Evolutionary conservation across 495 filamentous ascomycete species (phyloP).

Genomic region (Xylaria longipes): DNA sequence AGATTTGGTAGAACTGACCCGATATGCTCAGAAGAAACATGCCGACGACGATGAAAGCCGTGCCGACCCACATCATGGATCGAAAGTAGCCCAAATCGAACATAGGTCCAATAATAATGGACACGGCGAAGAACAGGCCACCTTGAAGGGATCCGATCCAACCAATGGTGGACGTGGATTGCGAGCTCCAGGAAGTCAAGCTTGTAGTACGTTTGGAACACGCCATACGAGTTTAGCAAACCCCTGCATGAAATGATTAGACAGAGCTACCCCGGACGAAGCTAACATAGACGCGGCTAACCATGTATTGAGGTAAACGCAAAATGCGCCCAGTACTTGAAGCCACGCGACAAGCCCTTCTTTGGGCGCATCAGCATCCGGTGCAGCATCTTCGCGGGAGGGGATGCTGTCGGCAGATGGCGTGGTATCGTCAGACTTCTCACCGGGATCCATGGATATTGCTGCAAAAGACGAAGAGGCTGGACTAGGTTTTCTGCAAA

Average conservation of each 20-base stretch:
- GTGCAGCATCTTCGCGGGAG: constrained; percentile 6
- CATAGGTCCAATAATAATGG: constrained; percentile 57
- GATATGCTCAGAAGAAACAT: constrained; percentile 30
- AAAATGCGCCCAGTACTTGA: constrained; percentile 61
- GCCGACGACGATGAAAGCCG: constrained; percentile 26
- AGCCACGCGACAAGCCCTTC: constrained; percentile 55
- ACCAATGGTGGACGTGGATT: constrained; percentile 53
- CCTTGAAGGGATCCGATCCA: constrained; percentile 62
- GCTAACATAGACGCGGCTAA: constrained; percentile 33
- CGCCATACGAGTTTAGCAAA: constrained; percentile 71
- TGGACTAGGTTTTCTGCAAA: neutral
- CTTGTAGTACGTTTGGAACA: constrained; percentile 75
- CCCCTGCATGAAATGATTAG: constrained; percentile 51
- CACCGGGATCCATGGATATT: neutral
- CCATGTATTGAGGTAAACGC: constrained; percentile 68
- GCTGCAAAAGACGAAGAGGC: neutral
- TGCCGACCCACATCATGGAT: constrained; percentile 22
- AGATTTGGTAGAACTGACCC: constrained; percentile 51
- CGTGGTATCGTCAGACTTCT: neutral
- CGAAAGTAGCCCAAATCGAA: constrained; percentile 62
- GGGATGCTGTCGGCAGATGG: neutral
- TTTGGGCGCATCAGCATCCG: constrained; percentile 34
- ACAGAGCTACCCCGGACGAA: neutral
- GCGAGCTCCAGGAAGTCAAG: constrained; percentile 40
- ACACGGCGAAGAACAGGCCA: constrained; percentile 58